Conservation (phyloP, 2,329 filamentous ascomycete genomes). For the Purpureocillium takamizusanense region DNA sequence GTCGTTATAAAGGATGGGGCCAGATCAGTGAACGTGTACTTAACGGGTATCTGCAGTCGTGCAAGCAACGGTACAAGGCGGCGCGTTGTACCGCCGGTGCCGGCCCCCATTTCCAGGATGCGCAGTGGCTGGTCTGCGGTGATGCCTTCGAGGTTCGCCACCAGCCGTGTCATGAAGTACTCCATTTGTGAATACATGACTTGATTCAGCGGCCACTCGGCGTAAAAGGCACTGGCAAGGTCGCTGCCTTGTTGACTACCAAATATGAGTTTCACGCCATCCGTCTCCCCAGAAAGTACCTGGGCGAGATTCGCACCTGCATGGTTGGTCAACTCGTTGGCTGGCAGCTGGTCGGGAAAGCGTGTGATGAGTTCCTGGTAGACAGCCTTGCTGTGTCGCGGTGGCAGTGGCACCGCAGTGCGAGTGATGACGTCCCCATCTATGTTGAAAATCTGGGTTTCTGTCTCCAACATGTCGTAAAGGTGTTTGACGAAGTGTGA, state of each 20-base stretch:
- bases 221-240: slow-evolving; percentile 26
- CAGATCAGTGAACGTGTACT: slow-evolving; percentile 32
- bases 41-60: slow-evolving; percentile 19
- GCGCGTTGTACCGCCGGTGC: slow-evolving; percentile 23
- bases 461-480: slow-evolving; percentile 4
- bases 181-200: slow-evolving; percentile 21
- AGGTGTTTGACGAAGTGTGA: neutral
- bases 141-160: neutral
- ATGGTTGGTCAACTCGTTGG: slow-evolving; percentile 11
- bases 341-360: slow-evolving; percentile 1
- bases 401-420: slow-evolving; percentile 3
- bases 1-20: slow-evolving; percentile 10
- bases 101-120: slow-evolving; percentile 17
- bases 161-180: slow-evolving; percentile 16
- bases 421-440: slow-evolving; percentile 3
- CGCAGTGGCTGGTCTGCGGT: slow-evolving; percentile 9
- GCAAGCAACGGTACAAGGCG: slow-evolving; percentile 17
- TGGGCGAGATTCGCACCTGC: slow-evolving; percentile 17
- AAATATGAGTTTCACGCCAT: slow-evolving; percentile 29
- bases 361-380: slow-evolving; percentile 1
- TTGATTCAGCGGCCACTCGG: slow-evolving; percentile 23
- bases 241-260: slow-evolving; percentile 22
- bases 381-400: neutral
- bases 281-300: slow-evolving; percentile 20
- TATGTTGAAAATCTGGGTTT: slow-evolving; percentile 3